A percentile compares a stretch with the other conserved stretches of the same genome.
Evolutionary conservation across 2,329 filamentous ascomycete genomes (phyloP).

Genomic region (Nectriaceae sp.): DNA sequence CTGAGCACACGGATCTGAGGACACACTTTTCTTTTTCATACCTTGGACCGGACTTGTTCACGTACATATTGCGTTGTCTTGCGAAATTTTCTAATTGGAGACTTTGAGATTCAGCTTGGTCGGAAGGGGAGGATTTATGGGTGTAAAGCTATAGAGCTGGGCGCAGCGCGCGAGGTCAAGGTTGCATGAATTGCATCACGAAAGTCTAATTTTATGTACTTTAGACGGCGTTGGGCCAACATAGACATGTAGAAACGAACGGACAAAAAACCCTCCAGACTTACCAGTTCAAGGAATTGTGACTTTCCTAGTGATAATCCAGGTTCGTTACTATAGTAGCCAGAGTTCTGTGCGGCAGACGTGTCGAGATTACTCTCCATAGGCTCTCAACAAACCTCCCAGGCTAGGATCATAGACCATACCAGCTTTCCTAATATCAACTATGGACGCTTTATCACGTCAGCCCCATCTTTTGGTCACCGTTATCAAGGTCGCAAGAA

Average conservation of each 20-base stretch:
- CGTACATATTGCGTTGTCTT: constrained; percentile 27
- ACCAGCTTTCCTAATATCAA: too few relatives aligned
- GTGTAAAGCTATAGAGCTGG: constrained; percentile 41
- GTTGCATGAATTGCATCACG: constrained; percentile 38
- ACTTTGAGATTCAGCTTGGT: constrained; percentile 33
- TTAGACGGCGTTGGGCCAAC: constrained; percentile 43
- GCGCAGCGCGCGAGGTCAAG: constrained; percentile 38
- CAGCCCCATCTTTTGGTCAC: too few relatives aligned
- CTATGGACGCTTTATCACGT: too few relatives aligned
- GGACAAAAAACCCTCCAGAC: constrained; percentile 28
- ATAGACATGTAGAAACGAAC: constrained; percentile 45
- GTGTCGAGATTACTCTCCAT: too few relatives aligned
- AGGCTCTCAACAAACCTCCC: too few relatives aligned
- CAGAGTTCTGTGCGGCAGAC: too few relatives aligned
- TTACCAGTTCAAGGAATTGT: background rate
- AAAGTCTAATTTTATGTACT: constrained; percentile 44
- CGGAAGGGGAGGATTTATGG: constrained; percentile 27
- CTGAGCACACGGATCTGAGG: constrained; percentile 35
- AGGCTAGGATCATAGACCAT: too few relatives aligned
- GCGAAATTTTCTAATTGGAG: constrained; percentile 32
- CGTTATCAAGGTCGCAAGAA: too few relatives aligned
- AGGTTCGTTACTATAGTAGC: too few relatives aligned
- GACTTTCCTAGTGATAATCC: background rate
- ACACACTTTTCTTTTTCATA: constrained; percentile 22
- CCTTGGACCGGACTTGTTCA: constrained; percentile 24